Base-by-base conservation (phyloP, 1,284 basidiomycete genomes). In the Pulveroboletus sp. region DNA sequence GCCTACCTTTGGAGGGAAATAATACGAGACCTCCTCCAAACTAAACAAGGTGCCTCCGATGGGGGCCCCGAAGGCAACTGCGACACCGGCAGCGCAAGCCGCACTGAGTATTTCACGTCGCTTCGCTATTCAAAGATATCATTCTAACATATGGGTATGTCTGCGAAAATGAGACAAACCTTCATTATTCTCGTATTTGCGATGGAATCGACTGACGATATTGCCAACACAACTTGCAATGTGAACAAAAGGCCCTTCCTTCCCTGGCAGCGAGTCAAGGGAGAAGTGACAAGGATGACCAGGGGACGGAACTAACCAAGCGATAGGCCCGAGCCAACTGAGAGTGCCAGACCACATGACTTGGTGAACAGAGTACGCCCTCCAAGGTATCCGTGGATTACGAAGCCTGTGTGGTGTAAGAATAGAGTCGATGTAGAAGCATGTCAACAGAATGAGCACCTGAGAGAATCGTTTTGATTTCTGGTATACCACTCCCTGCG, bases 221-320 rank as follows among this genome's bases (percentile, higher is more conserved):
- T 98, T 99, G 22, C 94, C 96, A 45, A 98, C 81, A 73, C 95
- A 98, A 52, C 90, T 91, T 2, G 94, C 94, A 59, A 99, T 97
- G 70, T 98, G 96, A 1, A 98, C 96, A 69, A 98, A 92, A 0
- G 96, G 96, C 0, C 96, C 96, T 76, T 98, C 96, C 78, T 97
- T 96, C 47, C 85, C 82, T 78, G 44, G 29, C 1, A 33, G 8
- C 7, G 45, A 48, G 28, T 55, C n/a, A 51, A 11, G 44, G 29
- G 31, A 40, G n/a, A 62, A 58, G 42, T n/a, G 7, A 33, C 28
- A 51, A 49, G 6, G 58, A 55, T 35, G 63, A 59, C 12, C 20
- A 50, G 5, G 18, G 20, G n/a, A 51, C 28, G 25, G 18, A 33
- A 61, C 75, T 51, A 49, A 80, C 93, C 95, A 17, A 98, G 80